Evolutionary conservation across 257 asterid genomes (phyloP), one percentile per base, ranked within the genome.

Genomic region (Coffea eugenioides): DNA sequence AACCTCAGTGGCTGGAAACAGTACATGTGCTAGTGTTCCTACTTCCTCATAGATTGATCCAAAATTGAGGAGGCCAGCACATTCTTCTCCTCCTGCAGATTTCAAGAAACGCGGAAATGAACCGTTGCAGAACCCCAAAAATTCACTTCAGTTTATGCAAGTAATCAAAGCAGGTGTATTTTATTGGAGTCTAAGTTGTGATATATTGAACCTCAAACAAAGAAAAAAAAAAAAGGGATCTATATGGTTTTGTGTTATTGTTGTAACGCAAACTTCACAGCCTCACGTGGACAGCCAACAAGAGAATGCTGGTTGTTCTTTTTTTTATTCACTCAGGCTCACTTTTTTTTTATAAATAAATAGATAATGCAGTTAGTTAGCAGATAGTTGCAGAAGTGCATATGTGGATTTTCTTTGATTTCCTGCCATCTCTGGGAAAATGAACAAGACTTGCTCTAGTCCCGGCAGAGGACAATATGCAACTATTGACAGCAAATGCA

Each of bases 1-100:
- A 73, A 15, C 23, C 27, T 46, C 62, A 56, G 2, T 18, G 20
- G 62, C 62, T 56, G 62, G 7, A 56, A 54, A 56, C 75, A 81
- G 41, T 81, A 46, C 84, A 76, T 81, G 77, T 76, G 84, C 68
- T 46, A 43, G 76, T 79, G 86, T n/a, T n/a, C n/a, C n/a, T n/a
- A n/a, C n/a, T 79, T 49, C 78, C 80, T 74, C 11, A 15, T 23
- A 78, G 49, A 0, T 3, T 73, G 9, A 74, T 72, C 77, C 77
- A 82, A 78, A 34, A 74, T 64, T 68, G 15, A 57, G 75, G 61
- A 43, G 39, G 54, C 83, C 57, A 81, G 74, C 84, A 31, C 77
- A 76, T 67, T 67, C 74, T 67, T 78, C 20, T 71, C 65, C 51
- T 59, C n/a, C 10, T 41, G n/a, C 77, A 73, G 52, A 25, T 4